Base-by-base conservation (phyloP, 352 stramenopile genomes). In the Globisporangium orthogonon region DNA sequence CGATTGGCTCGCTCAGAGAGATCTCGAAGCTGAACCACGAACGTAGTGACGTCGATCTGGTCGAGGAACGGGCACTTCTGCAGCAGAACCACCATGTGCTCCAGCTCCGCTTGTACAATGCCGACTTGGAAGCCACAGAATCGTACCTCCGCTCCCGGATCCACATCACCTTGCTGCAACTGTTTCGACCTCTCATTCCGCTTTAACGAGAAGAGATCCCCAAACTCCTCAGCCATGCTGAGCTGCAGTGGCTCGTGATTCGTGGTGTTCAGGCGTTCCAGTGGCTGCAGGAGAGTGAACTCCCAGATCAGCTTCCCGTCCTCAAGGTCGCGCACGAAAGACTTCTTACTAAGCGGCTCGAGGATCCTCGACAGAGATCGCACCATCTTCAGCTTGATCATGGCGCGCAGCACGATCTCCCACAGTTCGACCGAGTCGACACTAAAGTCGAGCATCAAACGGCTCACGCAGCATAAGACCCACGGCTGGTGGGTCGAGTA, bases 61-160 rank as follows among this genome's bases (percentile, higher is more conserved):
- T 86, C 74, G 15, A 88, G 63, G 56, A 85, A 88, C 2, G 76
- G 76, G 23, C 78, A 86, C 23, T 58, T 76, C 65, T 86, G 62
- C 17, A 88, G 69, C 29, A 82, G 33, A 1, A 35, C 18, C 0
- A 83, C 71, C 54, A 82, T 73, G 17, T 60, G 54, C 33, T 68
- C 50, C 7, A 88, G 39, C 10, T 64, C 66, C 4, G 13, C 39
- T 0, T 62, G 54, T 5, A 79, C 55, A 15, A 54, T 56, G 31
- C 45, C 29, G 35, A 69, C 41, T 10, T 58, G 35, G 13, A 77
- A 50, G 11, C 58, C 66, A 18, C 30, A 41, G 61, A 80, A 74
- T 23, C 40, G 23, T 30, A 59, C 15, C 56, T 33, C 43, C 23
- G 23, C 23, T 60, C 73, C 2, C 54, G 41, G 13, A 52, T 40